phyloP scores from a whole-genome alignment of 805 yeast genomes.

The Saccharomyces mikatae region DNA sequence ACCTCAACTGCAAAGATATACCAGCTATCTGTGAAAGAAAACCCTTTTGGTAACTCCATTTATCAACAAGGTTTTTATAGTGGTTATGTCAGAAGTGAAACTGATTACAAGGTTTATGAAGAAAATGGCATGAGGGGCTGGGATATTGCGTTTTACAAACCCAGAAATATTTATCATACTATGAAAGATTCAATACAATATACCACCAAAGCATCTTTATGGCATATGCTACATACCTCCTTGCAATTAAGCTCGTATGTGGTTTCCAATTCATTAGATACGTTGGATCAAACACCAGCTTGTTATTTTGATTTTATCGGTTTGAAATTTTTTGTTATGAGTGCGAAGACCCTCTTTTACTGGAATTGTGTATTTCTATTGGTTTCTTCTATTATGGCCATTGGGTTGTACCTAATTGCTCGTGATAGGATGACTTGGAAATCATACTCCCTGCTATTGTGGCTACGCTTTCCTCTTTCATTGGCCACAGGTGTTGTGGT shows the following conservation, averaged over 20 bases:
- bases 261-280: slow-evolving; percentile 33
- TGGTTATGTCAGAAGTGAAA: slow-evolving; percentile 66
- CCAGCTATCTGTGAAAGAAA: slow-evolving; percentile 41
- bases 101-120: slow-evolving; percentile 71
- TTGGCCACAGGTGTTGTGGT: slow-evolving; percentile 23
- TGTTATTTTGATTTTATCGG: slow-evolving; percentile 62
- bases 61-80: slow-evolving; percentile 80
- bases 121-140: slow-evolving; percentile 70
- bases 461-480: slow-evolving; percentile 56
- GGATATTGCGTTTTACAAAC: slow-evolving; percentile 83
- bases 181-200: slow-evolving; percentile 58
- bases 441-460: slow-evolving; percentile 31
- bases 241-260: slow-evolving; percentile 49
- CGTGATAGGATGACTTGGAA: slow-evolving; percentile 42
- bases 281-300: slow-evolving; percentile 35
- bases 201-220: slow-evolving; percentile 58
- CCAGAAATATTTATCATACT: slow-evolving; percentile 80
- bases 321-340: slow-evolving; percentile 42
- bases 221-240: slow-evolving; percentile 77
- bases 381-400: slow-evolving; percentile 45
- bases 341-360: slow-evolving; percentile 42
- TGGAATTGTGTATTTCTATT: slow-evolving; percentile 46
- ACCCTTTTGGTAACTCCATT: slow-evolving; percentile 72
- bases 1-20: slow-evolving; percentile 55
- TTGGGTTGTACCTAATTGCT: slow-evolving; percentile 42